phyloP scores from a whole-genome alignment of 148 eudicot species.

The Rhododendron vialii region DNA sequence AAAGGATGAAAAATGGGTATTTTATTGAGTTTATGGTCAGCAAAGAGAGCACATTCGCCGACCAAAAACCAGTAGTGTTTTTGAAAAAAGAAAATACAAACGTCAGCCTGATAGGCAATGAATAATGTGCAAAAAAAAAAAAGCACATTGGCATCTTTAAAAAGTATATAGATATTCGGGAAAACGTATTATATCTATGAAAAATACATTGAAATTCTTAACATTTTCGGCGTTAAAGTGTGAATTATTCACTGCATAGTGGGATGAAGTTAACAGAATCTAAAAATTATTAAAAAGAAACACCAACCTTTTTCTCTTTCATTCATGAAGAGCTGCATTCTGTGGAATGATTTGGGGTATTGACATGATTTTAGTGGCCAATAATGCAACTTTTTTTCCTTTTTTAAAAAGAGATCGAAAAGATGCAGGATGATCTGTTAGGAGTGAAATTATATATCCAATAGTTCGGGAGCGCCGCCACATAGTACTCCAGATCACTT shows the following conservation, averaged over 20 bases:
- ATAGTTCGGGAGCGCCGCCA: too few relatives aligned
- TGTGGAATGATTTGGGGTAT: background rate
- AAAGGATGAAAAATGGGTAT: background rate
- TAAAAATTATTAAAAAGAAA: too few relatives aligned
- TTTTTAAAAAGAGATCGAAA: background rate
- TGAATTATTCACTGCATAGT: too few relatives aligned
- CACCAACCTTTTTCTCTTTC: background rate
- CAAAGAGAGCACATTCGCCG: background rate
- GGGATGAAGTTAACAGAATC: too few relatives aligned
- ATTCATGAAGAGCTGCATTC: background rate
- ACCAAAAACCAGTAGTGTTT: background rate
- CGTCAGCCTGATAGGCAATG: background rate
- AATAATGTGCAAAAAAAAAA: background rate
- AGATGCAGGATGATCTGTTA: background rate
- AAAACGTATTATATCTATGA: too few relatives aligned
- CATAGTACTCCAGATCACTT: too few relatives aligned
- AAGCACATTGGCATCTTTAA: too few relatives aligned
- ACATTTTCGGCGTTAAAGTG: too few relatives aligned
- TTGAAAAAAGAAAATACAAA: background rate
- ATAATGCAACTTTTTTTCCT: background rate
- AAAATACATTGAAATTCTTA: too few relatives aligned
- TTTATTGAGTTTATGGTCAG: background rate
- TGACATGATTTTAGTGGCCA: background rate
- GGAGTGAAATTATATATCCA: too few relatives aligned
- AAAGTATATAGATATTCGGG: too few relatives aligned